phyloP scores from a whole-genome alignment of 1,284 basidiomycete genomes.

The Thecaphora thlaspeos region DNA sequence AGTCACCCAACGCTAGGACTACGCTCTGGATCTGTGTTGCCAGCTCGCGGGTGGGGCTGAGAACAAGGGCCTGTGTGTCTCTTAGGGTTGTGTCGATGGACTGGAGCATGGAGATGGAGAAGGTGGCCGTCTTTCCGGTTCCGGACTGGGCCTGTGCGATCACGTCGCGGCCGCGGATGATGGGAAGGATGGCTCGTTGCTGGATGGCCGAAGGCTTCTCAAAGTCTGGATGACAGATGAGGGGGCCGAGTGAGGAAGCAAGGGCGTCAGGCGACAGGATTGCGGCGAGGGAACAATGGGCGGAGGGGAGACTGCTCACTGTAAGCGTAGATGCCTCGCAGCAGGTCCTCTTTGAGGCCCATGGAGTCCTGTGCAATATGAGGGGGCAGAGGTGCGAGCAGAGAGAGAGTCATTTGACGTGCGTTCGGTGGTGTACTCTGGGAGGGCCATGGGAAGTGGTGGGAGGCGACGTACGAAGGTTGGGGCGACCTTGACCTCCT shows the following conservation, averaged over 20 bases:
- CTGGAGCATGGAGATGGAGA: constrained; percentile 62
- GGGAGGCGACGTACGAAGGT: constrained; percentile 33
- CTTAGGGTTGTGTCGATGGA: constrained; percentile 93
- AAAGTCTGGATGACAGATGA: constrained; percentile 31
- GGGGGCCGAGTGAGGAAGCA: constrained; percentile 1
- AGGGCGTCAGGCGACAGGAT: too few species aligned
- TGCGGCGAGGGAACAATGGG: too few species aligned
- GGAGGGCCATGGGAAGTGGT: too few species aligned
- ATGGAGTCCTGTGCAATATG: constrained; percentile 76
- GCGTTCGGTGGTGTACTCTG: too few species aligned
- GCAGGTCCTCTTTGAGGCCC: constrained; percentile 87
- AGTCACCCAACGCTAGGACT: constrained; percentile 92
- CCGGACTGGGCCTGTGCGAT: constrained; percentile 99
- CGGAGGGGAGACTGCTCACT: constrained; percentile 65
- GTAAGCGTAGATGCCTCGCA: constrained; percentile 98
- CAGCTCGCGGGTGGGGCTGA: constrained; percentile 68
- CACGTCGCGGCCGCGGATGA: constrained; percentile 74
- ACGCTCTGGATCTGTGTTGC: constrained; percentile 96
- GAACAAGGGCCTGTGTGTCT: constrained; percentile 93
- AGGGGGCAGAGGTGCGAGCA: constrained; percentile 62
- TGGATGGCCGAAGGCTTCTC: constrained; percentile 52
- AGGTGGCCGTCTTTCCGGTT: constrained; percentile 99
- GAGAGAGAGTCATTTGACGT: constrained; percentile 28
- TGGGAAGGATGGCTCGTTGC: constrained; percentile 49
- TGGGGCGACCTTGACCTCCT: constrained; percentile 73